Base-by-base conservation (phyloP, 75 land plant species). In the Selaginella moellendorffii region DNA sequence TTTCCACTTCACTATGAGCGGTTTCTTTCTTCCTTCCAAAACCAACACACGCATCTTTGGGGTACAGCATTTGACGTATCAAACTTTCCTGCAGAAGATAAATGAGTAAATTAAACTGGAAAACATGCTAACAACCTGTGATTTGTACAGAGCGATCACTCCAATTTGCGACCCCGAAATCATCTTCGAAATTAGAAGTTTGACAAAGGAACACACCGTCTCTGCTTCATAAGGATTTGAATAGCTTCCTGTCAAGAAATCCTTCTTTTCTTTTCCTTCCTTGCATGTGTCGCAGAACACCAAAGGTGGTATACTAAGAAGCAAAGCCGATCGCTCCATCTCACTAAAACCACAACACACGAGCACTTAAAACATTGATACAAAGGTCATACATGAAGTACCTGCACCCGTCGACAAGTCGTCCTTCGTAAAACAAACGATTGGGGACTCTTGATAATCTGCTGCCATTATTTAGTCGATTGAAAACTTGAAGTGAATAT, bases 241-340 rank as follows among this genome's bases (percentile, higher is more conserved):
- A 51, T 31, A 72, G 25, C 74, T 65, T 46, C 62, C 54, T n/a
- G 54, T 53, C 27, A 28, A 36, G 30, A 28, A 31, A 42, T 72
- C 71, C 31, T 67, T 72, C 36, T 30, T 52, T 31, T 72, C 74
- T 30, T 29, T 31, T 27, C 74, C 71, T 31, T 68, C 42, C 24
- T n/a, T 61, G 64, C 74, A 27, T 26, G 74, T 72, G 62, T 72
- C 74, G 63, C 70, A 72, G 36, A 72, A 72, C 30, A 72, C 25
- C 5, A 72, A 53, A 56, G 72, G 74, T 26, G 71, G 71, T 22
- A 72, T 20, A 30, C 72, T 71, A 31, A 36, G 63, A 22, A 72
- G 8, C 42, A 72, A 63, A 19, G 74, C 69, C 53, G 71, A 63
- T 12, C 74, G 27, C 29, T 72, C 74, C 22, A 31, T 26, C 0